Evolutionary conservation across 139 green algal species (phyloP).

Genomic region (Chlamydomonas eustigma): DNA sequence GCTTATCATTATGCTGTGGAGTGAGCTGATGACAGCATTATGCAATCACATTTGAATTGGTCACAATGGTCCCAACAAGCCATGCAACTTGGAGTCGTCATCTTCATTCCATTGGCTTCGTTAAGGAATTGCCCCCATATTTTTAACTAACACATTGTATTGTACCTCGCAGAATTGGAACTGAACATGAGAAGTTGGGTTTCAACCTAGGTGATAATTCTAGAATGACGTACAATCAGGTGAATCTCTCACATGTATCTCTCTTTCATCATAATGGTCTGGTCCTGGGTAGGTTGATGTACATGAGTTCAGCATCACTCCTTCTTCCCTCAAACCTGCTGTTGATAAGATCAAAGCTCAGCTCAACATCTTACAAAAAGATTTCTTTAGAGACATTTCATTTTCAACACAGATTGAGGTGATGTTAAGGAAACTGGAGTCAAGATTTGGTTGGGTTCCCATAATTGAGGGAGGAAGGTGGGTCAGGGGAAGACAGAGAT

Average conservation of each 20-base stretch:
- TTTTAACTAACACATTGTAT: not conserved
- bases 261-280: too few species aligned
- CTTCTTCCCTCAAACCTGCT: too few species aligned
- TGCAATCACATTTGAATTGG: too few species aligned
- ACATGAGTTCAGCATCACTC: too few species aligned
- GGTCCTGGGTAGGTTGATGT: too few species aligned
- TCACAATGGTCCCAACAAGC: too few species aligned
- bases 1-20: too few species aligned
- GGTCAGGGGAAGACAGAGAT: not conserved
- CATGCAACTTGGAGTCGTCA: not conserved
- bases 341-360: too few species aligned
- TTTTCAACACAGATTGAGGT: conserved; percentile 50
- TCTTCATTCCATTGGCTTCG: not conserved
- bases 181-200: conserved; percentile 98
- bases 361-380: too few species aligned
- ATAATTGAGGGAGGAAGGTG: conserved; percentile 87
- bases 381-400: too few species aligned
- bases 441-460: conserved; percentile 79
- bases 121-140: not conserved
- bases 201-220: conserved; percentile 66
- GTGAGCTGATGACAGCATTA: too few species aligned
- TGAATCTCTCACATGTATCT: too few species aligned
- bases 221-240: conserved; percentile 69
- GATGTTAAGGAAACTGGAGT: conserved; percentile 70
- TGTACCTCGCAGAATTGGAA: conserved; percentile 79